Percentiles rank a stretch among this genome's conserved stretches.
Conservation (phyloP, 2,329 filamentous ascomycete species). For the Exutisphaerella laricina region DNA sequence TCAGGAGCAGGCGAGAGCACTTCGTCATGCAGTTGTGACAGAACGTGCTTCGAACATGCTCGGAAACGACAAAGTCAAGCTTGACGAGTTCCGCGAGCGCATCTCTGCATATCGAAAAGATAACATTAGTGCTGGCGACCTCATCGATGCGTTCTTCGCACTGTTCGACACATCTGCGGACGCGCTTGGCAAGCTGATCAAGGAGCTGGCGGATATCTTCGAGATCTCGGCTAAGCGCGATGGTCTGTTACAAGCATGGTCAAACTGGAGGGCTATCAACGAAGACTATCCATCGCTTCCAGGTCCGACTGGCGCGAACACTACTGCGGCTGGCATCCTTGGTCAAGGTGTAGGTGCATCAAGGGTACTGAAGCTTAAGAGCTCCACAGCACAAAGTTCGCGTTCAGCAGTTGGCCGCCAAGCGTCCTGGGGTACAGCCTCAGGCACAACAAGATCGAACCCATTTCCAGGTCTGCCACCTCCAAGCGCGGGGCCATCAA, state of each 20-base stretch:
- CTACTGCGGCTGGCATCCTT: constrained; percentile 41
- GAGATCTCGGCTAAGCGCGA: constrained; percentile 73
- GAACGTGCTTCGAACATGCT: constrained; percentile 79
- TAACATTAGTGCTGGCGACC: constrained; percentile 62
- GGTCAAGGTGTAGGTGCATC: constrained; percentile 51
- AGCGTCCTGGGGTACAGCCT: constrained; percentile 51
- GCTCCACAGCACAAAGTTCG: constrained; percentile 62
- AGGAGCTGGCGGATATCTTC: constrained; percentile 88
- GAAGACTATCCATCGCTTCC: constrained; percentile 91
- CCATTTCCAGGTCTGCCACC: constrained; percentile 29
- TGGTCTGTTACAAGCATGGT: constrained; percentile 75
- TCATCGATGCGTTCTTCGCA: constrained; percentile 83
- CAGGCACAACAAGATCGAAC: constrained; percentile 20
- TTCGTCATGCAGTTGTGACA: constrained; percentile 77
- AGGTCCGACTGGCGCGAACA: constrained; percentile 62
- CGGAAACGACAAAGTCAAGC: constrained; percentile 67
- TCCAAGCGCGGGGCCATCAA: constrained; percentile 15
- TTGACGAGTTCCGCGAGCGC: constrained; percentile 69
- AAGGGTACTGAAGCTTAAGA: constrained; percentile 63
- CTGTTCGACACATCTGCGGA: constrained; percentile 75
- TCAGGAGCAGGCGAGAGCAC: constrained; percentile 72
- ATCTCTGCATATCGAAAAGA: constrained; percentile 73
- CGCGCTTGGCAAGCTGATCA: constrained; percentile 80
- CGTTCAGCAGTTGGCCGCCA: constrained; percentile 53
- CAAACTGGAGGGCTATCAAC: constrained; percentile 91